These are phyloP conservation scores for Gastrolobium bilobum DNA, from an alignment of 306 rosid species.

Conservation along the genomic window DNA sequence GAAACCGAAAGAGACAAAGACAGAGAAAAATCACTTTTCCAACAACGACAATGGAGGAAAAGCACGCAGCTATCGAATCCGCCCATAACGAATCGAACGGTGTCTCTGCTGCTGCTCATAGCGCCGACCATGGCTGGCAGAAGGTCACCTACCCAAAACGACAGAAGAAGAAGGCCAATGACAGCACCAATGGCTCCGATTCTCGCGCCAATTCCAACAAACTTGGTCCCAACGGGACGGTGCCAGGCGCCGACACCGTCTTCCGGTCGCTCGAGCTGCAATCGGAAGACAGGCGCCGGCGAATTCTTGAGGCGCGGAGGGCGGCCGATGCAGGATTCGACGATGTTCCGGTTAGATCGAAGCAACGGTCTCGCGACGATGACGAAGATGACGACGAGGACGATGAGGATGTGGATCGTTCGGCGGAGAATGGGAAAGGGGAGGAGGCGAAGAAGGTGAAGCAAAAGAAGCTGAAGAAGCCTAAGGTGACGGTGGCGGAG, in stretches of 20 bases:
- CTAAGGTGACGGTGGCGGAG: conserved; percentile 87
- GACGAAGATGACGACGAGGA: conserved; percentile 64
- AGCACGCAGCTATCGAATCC: conserved; percentile 35
- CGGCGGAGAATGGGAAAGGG: conserved; percentile 62
- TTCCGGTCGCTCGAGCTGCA: conserved; percentile 84
- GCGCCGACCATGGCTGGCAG: conserved; percentile 90
- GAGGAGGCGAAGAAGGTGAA: conserved; percentile 83
- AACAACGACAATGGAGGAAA: conserved; percentile 63
- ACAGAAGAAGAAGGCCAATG: conserved; percentile 73
- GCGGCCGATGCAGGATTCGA: conserved; percentile 52
- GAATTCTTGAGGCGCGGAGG: conserved; percentile 74
- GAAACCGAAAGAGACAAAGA: not conserved
- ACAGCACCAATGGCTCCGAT: conserved; percentile 46
- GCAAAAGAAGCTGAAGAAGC: conserved; percentile 87
- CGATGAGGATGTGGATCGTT: conserved; percentile 64
- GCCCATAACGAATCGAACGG: conserved; percentile 40
- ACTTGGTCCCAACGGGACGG: conserved; percentile 48
- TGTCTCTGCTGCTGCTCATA: conserved; percentile 26
- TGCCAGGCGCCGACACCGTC: conserved; percentile 59
- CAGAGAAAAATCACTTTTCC: conserved; percentile 2
- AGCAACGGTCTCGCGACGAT: conserved; percentile 50
- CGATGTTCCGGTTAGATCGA: conserved; percentile 68
- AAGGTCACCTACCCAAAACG: conserved; percentile 90
- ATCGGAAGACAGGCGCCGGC: conserved; percentile 81
- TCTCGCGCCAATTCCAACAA: conserved; percentile 50